Evolutionary conservation across 495 filamentous ascomycete genomes (phyloP), one percentile per base, ranked within the genome.

Genomic region (Aspergillus kassunensis): DNA sequence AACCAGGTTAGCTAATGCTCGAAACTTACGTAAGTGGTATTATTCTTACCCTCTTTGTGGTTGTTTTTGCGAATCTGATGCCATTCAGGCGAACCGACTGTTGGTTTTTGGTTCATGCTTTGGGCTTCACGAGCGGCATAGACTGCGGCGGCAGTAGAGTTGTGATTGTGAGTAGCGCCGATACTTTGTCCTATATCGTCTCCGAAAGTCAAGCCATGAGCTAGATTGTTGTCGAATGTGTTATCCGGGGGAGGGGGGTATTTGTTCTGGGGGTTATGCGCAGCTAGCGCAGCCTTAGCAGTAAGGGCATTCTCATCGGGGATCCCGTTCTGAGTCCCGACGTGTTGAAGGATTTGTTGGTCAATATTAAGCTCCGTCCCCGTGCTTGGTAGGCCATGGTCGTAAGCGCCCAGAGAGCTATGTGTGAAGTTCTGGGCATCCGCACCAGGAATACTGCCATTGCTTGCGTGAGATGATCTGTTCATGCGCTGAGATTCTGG

Each of bases 11-110:
- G 41, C 40, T 25, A 24, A 39, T 44, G 54, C 44, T 25, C 25
- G 25, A 27, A 9, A 8, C 23, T 29, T 29, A 50, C 33, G 54
- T 23, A 20, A 24, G 20, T 0, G 11, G 9, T 6, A 4, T n/a
- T 18, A 31, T 30, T 71, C 80, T 55, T 72, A 95, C 93, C 93
- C 79, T 98, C 93, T 81, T 98, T 98, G 74, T 98, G 93, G 61
- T 97, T 98, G 64, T 98, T 95, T 66, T 92, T 92, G 58, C 93
- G 83, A 54, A 96, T 84, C 68, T 92, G 93, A 69, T 98, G 93
- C 93, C 93, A 98, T 64, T 98, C 93, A 24, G 96, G 91, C 1
- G 91, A 91, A 6, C 93, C 93, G 21, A 98, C 93, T 6, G 88
- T 82, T 18, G 92, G 93, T 69, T 97, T 97, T 50, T 75, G 67